These are phyloP conservation scores for Hyphodiscus hymeniophilus DNA, from an alignment of 495 filamentous ascomycete species.

Conservation along the genomic window DNA sequence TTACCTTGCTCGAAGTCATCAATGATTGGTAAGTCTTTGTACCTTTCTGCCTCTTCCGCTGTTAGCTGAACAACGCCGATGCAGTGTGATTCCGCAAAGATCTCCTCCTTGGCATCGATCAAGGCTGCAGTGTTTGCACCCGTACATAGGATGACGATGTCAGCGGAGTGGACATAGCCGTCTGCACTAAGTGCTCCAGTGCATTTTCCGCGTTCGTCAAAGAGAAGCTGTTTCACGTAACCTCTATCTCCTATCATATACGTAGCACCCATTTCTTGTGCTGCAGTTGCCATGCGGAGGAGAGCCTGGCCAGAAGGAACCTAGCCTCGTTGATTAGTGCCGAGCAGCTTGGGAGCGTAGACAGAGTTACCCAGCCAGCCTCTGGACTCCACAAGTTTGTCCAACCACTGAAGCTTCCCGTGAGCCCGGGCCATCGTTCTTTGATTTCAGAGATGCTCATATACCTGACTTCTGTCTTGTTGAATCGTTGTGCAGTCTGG, in stretches of 20 bases:
- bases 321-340: neutral
- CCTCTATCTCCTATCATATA: neutral
- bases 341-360: neutral
- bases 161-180: neutral
- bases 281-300: neutral
- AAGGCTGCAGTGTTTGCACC: neutral
- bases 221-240: neutral
- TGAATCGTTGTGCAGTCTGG: neutral
- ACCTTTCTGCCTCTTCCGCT: neutral
- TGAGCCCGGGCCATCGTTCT: neutral
- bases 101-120: neutral
- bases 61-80: neutral
- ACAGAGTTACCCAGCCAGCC: neutral
- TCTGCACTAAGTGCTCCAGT: neutral
- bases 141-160: neutral
- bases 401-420: neutral
- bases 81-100: neutral
- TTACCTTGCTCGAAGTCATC: neutral
- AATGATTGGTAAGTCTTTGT: neutral
- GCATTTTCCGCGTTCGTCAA: neutral
- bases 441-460: neutral
- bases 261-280: neutral
- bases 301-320: neutral
- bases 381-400: neutral
- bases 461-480: too few relatives aligned